phyloP scores from a whole-genome alignment of 2,329 filamentous ascomycete genomes.

The Elsinoe australis region DNA sequence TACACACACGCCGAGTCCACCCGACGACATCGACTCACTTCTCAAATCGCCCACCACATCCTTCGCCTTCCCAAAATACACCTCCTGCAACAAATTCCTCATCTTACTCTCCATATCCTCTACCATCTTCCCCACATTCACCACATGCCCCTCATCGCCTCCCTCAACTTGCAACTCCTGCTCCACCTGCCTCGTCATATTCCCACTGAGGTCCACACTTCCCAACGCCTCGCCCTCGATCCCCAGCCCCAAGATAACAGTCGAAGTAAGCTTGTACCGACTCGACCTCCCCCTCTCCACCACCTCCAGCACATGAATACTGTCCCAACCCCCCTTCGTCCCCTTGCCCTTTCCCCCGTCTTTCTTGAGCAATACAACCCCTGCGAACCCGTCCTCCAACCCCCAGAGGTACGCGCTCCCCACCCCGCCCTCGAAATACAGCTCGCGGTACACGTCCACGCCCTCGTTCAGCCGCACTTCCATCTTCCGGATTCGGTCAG shows the following conservation, averaged over 20 bases:
- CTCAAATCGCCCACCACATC: constrained; percentile 93
- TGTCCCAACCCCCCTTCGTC: constrained; percentile 85
- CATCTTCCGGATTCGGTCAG: constrained; percentile 85
- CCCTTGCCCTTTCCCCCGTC: constrained; percentile 30
- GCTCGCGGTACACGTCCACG: constrained; percentile 91
- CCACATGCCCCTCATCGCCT: constrained; percentile 57
- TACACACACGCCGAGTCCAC: no score
- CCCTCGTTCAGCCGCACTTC: constrained; percentile 91
- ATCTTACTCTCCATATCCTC: constrained; percentile 99
- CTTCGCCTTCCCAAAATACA: constrained; percentile 99
- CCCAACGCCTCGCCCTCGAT: constrained; percentile 62
- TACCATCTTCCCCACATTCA: constrained; percentile 86
- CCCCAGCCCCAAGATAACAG: constrained; percentile 84
- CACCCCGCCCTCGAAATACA: constrained; percentile 95
- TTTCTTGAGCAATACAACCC: constrained; percentile 93
- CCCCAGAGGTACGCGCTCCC: constrained; percentile 98
- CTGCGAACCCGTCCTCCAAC: constrained; percentile 93
- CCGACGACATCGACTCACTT: no score
- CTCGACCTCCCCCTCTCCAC: constrained; percentile 69
- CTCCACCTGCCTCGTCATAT: constrained; percentile 96
- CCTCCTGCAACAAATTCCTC: constrained; percentile 92
- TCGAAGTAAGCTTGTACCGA: constrained; percentile 96
- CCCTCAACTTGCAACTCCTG: constrained; percentile 67
- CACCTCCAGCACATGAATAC: constrained; percentile 96
- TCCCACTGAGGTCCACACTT: constrained; percentile 85